Base-by-base conservation (phyloP, 257 asterid species). In the Asclepias syriaca region DNA sequence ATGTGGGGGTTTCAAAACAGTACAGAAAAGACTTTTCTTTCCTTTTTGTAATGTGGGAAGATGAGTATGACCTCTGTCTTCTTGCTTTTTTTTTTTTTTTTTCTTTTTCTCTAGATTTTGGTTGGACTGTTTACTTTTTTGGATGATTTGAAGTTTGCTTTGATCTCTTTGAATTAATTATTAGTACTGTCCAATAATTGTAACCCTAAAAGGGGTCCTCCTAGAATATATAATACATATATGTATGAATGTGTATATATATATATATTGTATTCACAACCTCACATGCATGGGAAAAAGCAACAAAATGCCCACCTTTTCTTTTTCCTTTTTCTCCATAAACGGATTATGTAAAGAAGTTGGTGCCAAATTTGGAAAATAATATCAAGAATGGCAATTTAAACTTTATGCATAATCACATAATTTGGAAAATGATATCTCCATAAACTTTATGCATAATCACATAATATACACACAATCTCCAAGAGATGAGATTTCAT, bases 1-100 rank as follows among this genome's bases (percentile, higher is more conserved):
- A n/a, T 22, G 79, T 75, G 74, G 79, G 74, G 70, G 50, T 64
- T 64, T 64, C 79, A 50, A 75, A 50, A 66, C 37, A 0, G 32
- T 57, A 6, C 48, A 9, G 69, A 72, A 8, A 24, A 18, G 15
- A 22, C 37, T 29, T 65, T 5, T 71, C 37, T 29, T 29, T 65
- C 9, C 65, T 63, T 8, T 24, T 54, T 48, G 63, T 58, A 63
- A 63, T 15, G 8, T 14, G 67, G 67, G 72, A 59, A 67, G 81
- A 67, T 49, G 73, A 66, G 46, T 39, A n/a, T 74, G 68, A 45
- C 58, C 21, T 22, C 4, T 59, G 46, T 43, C 68, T 66, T 19
- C 14, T 34, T 71, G 58, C 27, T 0, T 24, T n/a, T 39, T 40
- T 13, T 8, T 18, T 3, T 48, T 75, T 58, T 3, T 34, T 74